Base-by-base conservation (phyloP, 2,329 filamentous ascomycete genomes). In the Didymella glomerata region DNA sequence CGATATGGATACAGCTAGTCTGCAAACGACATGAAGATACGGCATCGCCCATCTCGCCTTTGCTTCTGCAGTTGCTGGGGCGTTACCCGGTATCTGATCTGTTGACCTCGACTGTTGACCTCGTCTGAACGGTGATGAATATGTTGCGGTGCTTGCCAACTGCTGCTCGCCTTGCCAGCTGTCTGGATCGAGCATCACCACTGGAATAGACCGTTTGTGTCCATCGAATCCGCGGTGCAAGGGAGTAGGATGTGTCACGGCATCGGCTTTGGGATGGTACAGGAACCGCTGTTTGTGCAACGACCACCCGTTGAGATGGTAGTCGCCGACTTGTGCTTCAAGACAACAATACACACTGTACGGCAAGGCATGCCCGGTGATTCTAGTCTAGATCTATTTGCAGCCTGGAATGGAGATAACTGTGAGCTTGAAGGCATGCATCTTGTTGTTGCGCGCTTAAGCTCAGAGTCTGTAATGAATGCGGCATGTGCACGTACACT, bases 261-360 rank as follows among this genome's bases (percentile, higher is more conserved):
- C 34, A 24, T 14, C 41, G 56, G 56, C 50, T 50, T n/a, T 27
- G 32, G 30, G n/a, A 49, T 41, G 25, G 56, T 42, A 54, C 56
- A 51, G 47, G 50, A 54, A 54, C 56, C 41, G 41, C 56, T 54
- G 46, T 42, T 42, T 50, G 56, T 48, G 56, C 41, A 20, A 54
- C 56, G 3, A 18, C n/a, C 44, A 27, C 41, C 56, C 56, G 36
- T 42, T 38, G 32, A 27, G 1, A 44, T 40, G 56, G 56, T 42
- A 46, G 14, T 59, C 54, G 56, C 38, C 56, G 56, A 59, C 50
- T 14, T 59, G 56, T 59, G 47, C 56, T 54, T 54, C 41, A 34
- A 59, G 56, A 59, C 56, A 59, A 9, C 46, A 34, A 27, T 41
- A 28, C 27, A 27, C 40, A 28, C 28, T 10, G 3, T n/a, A 34